Conservation (phyloP, 805 yeast species). For the Lachancea fermentati region DNA sequence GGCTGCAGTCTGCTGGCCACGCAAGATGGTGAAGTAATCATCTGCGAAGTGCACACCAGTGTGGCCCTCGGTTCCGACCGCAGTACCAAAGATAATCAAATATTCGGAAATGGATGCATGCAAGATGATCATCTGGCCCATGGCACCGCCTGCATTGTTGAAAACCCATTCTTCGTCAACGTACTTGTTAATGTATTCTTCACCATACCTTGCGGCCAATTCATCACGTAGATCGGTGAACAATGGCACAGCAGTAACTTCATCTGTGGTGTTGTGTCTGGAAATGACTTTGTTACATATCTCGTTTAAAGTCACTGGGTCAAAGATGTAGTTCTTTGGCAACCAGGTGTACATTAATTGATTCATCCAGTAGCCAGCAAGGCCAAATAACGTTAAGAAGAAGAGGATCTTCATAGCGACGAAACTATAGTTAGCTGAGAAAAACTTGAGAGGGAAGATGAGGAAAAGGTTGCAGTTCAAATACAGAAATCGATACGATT, state of each 20-base stretch:
- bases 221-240: slow-evolving; percentile 55
- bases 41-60: slow-evolving; percentile 95
- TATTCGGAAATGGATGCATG: slow-evolving; percentile 95
- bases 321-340: slow-evolving; percentile 67
- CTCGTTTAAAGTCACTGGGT: slow-evolving; percentile 51
- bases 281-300: slow-evolving; percentile 52
- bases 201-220: slow-evolving; percentile 64
- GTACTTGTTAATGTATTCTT: slow-evolving; percentile 61
- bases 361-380: slow-evolving; percentile 22
- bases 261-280: slow-evolving; percentile 38
- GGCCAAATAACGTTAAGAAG: slow-evolving; percentile 15
- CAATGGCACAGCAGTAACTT: slow-evolving; percentile 55
- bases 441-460: background rate
- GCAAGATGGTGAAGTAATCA: slow-evolving; percentile 87
- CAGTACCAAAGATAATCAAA: slow-evolving; percentile 86
- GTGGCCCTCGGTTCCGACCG: slow-evolving; percentile 95
- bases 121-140: slow-evolving; percentile 92
- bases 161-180: slow-evolving; percentile 85
- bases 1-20: slow-evolving; percentile 75
- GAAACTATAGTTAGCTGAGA: background rate
- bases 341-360: slow-evolving; percentile 53
- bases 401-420: slow-evolving; percentile 24
- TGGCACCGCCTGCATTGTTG: slow-evolving; percentile 98
- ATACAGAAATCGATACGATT: background rate
- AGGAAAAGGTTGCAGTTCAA: background rate